Evolutionary conservation across 495 filamentous ascomycete genomes (phyloP).

Genomic region (Trichocladium antarcticum): DNA sequence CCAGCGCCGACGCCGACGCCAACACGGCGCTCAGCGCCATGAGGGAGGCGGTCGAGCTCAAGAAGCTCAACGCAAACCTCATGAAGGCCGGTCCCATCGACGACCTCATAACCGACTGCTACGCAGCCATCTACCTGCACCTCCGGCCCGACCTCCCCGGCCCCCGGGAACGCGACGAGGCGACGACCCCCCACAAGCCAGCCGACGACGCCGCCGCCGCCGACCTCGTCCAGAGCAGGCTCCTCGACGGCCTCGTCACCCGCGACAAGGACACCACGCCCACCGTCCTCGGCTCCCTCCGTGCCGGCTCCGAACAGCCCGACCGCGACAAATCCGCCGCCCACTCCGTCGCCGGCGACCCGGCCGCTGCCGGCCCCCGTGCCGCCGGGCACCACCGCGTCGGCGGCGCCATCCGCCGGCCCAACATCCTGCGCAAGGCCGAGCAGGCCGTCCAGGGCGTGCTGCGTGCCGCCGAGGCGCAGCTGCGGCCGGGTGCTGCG

Average conservation of each 20-base stretch:
- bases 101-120: slow-evolving; percentile 80
- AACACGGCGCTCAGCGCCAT: slow-evolving; percentile 56
- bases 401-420: slow-evolving; percentile 33
- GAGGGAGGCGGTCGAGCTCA: slow-evolving; percentile 78
- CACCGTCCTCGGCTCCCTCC: slow-evolving; percentile 17
- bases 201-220: not conserved
- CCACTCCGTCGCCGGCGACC: slow-evolving; percentile 25
- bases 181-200: slow-evolving; percentile 1
- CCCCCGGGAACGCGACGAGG: not conserved
- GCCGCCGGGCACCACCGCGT: slow-evolving; percentile 19
- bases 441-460: slow-evolving; percentile 25
- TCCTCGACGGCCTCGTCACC: slow-evolving; percentile 42
- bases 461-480: slow-evolving; percentile 29
- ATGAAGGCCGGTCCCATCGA: slow-evolving; percentile 80
- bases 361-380: slow-evolving; percentile 14
- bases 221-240: slow-evolving; percentile 30
- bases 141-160: slow-evolving; percentile 32
- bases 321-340: slow-evolving; percentile 28
- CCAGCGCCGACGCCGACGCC: slow-evolving; percentile 24
- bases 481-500: slow-evolving; percentile 23
- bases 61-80: slow-evolving; percentile 72
- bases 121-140: slow-evolving; percentile 61
- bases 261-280: slow-evolving; percentile 15
- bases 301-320: slow-evolving; percentile 23
- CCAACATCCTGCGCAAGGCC: slow-evolving; percentile 40